phyloP scores from a whole-genome alignment of 129 eudicot species.

The Tagetes patula region DNA sequence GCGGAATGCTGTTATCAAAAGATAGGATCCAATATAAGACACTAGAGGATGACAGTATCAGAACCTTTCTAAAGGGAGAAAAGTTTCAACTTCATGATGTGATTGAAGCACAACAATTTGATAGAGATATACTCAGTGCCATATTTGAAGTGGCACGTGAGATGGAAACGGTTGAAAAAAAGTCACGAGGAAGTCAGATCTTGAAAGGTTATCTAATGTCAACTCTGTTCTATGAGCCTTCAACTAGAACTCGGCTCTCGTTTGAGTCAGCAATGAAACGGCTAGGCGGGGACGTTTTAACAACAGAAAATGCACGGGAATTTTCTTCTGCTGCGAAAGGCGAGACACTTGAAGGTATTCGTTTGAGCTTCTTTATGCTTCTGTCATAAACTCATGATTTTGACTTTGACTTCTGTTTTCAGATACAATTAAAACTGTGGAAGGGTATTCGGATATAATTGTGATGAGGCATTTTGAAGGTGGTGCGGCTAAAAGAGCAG shows the following conservation, averaged over 20 bases:
- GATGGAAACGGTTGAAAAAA: slow-evolving; percentile 91
- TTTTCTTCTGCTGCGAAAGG: slow-evolving; percentile 99
- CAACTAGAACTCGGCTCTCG: slow-evolving; percentile 96
- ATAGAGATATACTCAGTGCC: slow-evolving; percentile 74
- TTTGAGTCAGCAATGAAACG: slow-evolving; percentile 98
- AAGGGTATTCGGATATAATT: slow-evolving; percentile 91
- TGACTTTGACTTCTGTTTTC: slow-evolving; percentile 11
- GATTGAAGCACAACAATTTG: slow-evolving; percentile 89
- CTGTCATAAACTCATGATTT: slow-evolving; percentile 13
- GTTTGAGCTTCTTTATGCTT: slow-evolving; percentile 3
- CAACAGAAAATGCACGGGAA: slow-evolving; percentile 96
- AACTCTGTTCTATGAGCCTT: slow-evolving; percentile 94
- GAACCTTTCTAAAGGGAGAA: slow-evolving; percentile 45
- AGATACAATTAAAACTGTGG: slow-evolving; percentile 93
- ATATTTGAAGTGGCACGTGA: slow-evolving; percentile 88
- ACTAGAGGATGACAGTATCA: slow-evolving; percentile 37
- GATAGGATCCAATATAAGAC: slow-evolving; percentile 47
- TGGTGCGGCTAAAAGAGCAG: slow-evolving; percentile 98
- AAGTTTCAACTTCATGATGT: slow-evolving; percentile 79
- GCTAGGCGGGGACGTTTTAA: slow-evolving; percentile 93
- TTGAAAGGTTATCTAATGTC: slow-evolving; percentile 88
- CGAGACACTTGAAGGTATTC: slow-evolving; percentile 90
- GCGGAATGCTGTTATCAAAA: slow-evolving; percentile 21
- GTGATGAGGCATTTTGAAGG: slow-evolving; percentile 96
- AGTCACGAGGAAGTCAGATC: slow-evolving; percentile 73